Base-by-base conservation (phyloP, 208 protist genomes). In the Leptomonas pyrrhocoris region DNA sequence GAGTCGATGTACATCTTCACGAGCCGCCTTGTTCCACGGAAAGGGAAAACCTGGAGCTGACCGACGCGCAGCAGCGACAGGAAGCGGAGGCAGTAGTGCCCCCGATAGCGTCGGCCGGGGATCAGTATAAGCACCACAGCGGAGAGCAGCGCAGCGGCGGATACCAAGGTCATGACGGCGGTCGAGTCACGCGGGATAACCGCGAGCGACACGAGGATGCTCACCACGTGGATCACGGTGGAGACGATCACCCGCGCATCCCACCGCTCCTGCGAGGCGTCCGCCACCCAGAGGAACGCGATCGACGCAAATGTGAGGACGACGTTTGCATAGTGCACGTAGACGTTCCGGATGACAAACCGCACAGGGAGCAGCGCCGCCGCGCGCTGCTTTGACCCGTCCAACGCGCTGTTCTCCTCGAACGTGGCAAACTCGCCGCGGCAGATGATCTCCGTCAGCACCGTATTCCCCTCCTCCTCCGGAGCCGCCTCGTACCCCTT, bases 261-360 rank as follows among this genome's bases (percentile, higher is more conserved):
- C 6, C 54, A 21, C n/a, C 77, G 60, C 11, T 51, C 30, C 27
- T 72, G 63, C 11, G 79, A 77, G 31, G 81, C 72, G 46, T 80
- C 79, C 12, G 74, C 77, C 18, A 80, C 74, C 81, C 84, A 94
- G 13, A 90, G 50, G 72, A 90, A 90, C n/a, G 83, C 83, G 49
- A 93, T 78, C 1, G 88, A 93, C 1, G 54, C 38, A 13, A 89
- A 60, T 8, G 83, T 89, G 21, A 89, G 50, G 1, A 73, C 42
- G 2, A 74, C 28, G 64, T 86, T 84, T 12, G 73, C 36, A 60
- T 79, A 83, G 64, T 90, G 88, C 16, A 89, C 65, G 25, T 45
- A 62, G 58, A 68, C 30, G 45, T 64, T 73, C 11, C 73, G 73
- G 36, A 72, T 45, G 31, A 71, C 57, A 28, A 57, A 21, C 16